Evolutionary conservation across 2,329 filamentous ascomycete genomes (phyloP), one percentile per base, ranked within the genome.

Genomic region (Ophiostoma ips): DNA sequence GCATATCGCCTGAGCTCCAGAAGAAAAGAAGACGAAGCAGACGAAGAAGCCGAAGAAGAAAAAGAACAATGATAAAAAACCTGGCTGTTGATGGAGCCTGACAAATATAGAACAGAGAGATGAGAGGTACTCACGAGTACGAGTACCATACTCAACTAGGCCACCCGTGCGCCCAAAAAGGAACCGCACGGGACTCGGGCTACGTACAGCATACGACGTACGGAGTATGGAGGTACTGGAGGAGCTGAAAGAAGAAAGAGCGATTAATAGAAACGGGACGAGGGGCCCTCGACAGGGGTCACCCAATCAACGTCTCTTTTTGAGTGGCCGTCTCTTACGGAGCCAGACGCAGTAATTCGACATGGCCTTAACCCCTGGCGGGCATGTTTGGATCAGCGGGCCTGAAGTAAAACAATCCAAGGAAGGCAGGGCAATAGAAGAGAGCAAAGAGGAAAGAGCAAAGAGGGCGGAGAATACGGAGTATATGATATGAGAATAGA

Each of bases 401-500:
- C 41, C 40, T 21, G 49, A 56, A 24, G 53, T 56, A 55, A 56
- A 56, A 56, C 53, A 56, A 18, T 48, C 51, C 53, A 55, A 43
- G 10, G 19, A 30, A 30, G 30, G 11, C 28, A n/a, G 7, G 24
- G 18, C 49, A 34, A 12, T 11, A 40, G 21, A 24, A 52, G 48
- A 52, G 44, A 46, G 50, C n/a, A 41, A n/a, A 41, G 21, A 7
- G 38, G 18, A 50, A 33, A 15, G 19, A 46, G 19, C 41, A 52
- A 49, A 52, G 40, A 46, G 50, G 48, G 24, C n/a, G 24, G 19
- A 43, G 15, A 30, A n/a, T 15, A 10, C 10, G 12, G n/a, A 19
- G 5, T 18, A 7, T 11, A 38, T 6, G 19, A 38, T 19, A 18
- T 38, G 36, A 11, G 19, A 11, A 38, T 13, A 12, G 37, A 11